Evolutionary conservation across 179 eudicot species (phyloP).

Genomic region (Heliamphora pulchella): DNA sequence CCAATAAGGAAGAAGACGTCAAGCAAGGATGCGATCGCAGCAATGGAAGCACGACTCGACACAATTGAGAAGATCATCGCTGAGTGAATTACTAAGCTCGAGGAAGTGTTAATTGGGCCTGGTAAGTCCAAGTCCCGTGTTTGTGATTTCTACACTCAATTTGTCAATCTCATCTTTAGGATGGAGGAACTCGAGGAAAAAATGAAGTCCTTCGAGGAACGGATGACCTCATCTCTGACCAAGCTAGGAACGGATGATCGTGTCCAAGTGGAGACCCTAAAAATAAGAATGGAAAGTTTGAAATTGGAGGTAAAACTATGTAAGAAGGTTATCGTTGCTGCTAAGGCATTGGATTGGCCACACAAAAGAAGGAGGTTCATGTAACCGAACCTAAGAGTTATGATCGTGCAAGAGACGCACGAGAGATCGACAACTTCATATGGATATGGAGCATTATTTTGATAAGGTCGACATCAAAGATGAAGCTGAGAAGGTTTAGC

Average conservation of each 20-base stretch:
- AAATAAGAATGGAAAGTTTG: background rate
- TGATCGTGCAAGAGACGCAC: too few species aligned
- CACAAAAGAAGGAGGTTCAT: background rate
- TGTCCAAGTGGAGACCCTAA: background rate
- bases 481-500: too few species aligned
- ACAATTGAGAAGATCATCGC: background rate
- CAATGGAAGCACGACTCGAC: background rate
- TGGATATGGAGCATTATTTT: too few species aligned
- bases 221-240: background rate
- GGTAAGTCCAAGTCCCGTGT: background rate
- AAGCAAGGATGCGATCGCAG: background rate
- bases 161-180: background rate
- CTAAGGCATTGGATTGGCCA: background rate
- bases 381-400: too few species aligned
- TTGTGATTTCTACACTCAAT: background rate
- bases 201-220: background rate
- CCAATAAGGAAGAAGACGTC: background rate
- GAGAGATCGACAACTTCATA: too few species aligned
- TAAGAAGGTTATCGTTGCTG: background rate
- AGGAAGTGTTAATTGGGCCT: background rate
- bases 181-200: background rate
- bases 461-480: too few species aligned
- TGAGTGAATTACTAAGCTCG: background rate
- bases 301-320: background rate
- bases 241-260: too few species aligned